Percentiles rank a stretch among this genome's conserved stretches.
phyloP scores from a whole-genome alignment of 306 rosid species.

The Nissolia schottii region DNA sequence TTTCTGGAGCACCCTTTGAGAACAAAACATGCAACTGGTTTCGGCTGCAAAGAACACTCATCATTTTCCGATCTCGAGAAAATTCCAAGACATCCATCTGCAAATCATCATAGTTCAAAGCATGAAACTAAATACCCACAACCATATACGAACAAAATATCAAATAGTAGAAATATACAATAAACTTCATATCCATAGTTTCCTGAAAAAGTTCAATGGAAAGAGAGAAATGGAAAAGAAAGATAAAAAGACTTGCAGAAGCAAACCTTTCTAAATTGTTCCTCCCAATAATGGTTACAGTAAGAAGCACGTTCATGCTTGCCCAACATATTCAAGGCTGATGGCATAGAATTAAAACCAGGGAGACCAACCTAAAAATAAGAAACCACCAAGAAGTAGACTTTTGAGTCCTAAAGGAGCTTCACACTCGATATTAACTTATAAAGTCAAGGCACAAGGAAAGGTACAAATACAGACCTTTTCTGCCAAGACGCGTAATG shows the following conservation, averaged over 20 bases:
- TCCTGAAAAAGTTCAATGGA: slow-evolving; percentile 4
- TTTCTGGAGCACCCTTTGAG: slow-evolving; percentile 98
- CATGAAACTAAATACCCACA: slow-evolving; percentile 20
- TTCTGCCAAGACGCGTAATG: slow-evolving; percentile 89
- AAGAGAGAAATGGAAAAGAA: slow-evolving; percentile 17
- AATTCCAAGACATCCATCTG: slow-evolving; percentile 80
- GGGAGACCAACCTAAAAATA: slow-evolving; percentile 88
- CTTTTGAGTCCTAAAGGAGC: slow-evolving; percentile 6
- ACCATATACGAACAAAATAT: background rate
- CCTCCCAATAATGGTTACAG: slow-evolving; percentile 96
- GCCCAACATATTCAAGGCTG: slow-evolving; percentile 84
- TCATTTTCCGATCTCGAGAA: slow-evolving; percentile 95
- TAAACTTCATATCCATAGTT: slow-evolving; percentile 6
- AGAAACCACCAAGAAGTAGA: slow-evolving; percentile 7
- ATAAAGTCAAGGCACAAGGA: slow-evolving; percentile 17
- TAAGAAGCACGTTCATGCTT: slow-evolving; percentile 97
- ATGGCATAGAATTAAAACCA: slow-evolving; percentile 93
- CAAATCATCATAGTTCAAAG: slow-evolving; percentile 38
- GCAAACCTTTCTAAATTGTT: slow-evolving; percentile 83
- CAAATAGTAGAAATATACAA: slow-evolving; percentile 5
- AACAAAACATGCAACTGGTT: slow-evolving; percentile 71
- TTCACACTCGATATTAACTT: background rate
- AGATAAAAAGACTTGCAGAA: slow-evolving; percentile 20
- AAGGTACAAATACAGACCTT: slow-evolving; percentile 54
- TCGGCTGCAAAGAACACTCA: slow-evolving; percentile 93